Evolutionary conservation across 805 yeast species (phyloP).

Genomic region (Suhomyces prunicola): DNA sequence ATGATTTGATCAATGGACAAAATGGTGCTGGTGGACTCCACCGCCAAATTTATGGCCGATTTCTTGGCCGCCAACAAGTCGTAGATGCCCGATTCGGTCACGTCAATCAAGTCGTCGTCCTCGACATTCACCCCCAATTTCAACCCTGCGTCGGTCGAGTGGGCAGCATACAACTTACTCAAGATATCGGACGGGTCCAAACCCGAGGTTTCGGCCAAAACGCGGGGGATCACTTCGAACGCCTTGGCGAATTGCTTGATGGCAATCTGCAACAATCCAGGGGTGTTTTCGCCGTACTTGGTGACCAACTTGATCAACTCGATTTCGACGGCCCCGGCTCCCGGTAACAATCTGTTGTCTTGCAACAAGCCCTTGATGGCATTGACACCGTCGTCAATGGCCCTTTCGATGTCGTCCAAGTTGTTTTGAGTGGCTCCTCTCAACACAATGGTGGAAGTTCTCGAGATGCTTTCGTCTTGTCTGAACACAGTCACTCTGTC

Average conservation of each 20-base stretch:
- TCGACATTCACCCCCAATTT: constrained; percentile 84
- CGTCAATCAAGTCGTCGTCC: constrained; percentile 65
- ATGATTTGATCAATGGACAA: constrained; percentile 94
- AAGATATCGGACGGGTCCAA: constrained; percentile 86
- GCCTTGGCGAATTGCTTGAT: constrained; percentile 93
- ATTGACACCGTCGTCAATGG: constrained; percentile 94
- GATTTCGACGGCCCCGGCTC: constrained; percentile 95
- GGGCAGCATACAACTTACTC: constrained; percentile 86
- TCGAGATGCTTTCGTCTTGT: constrained; percentile 66
- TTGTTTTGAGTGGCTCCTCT: constrained; percentile 96
- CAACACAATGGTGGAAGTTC: constrained; percentile 86
- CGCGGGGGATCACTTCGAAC: constrained; percentile 90
- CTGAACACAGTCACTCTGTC: constrained; percentile 93
- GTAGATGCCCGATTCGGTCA: constrained; percentile 63
- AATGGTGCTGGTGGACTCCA: constrained; percentile 91
- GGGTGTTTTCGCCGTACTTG: constrained; percentile 86
- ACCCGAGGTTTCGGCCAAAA: constrained; percentile 92
- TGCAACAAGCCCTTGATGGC: constrained; percentile 86
- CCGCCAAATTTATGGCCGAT: constrained; percentile 88
- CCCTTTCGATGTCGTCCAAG: constrained; percentile 93
- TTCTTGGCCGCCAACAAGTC: constrained; percentile 79
- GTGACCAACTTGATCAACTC: constrained; percentile 79
- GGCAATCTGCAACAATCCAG: constrained; percentile 89
- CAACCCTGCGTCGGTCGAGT: constrained; percentile 49
- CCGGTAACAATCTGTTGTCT: constrained; percentile 78